Percentiles rank a stretch among this genome's conserved stretches.
These are phyloP conservation scores for Globisporangium acanthophoron DNA, from an alignment of 352 stramenopile genomes.

Conservation along the genomic window DNA sequence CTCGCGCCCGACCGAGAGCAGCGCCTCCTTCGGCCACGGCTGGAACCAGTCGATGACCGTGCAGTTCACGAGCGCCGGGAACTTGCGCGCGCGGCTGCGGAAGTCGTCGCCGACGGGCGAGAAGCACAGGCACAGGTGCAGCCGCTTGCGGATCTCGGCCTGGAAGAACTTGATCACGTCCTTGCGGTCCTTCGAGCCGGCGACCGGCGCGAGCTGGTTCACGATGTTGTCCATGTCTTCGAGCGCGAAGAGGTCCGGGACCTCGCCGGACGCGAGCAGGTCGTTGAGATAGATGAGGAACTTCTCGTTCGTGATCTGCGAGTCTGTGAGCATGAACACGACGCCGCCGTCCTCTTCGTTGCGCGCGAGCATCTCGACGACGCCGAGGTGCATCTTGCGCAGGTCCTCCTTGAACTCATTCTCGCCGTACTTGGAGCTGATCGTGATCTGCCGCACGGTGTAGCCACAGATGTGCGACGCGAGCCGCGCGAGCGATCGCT, in stretches of 20 bases:
- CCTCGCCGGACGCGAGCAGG: conserved; percentile 90
- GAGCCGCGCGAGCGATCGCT: conserved; percentile 91
- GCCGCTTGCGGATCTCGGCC: conserved; percentile 90
- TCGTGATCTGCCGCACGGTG: conserved; percentile 90
- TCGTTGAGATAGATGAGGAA: conserved; percentile 97
- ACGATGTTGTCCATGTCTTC: conserved; percentile 95
- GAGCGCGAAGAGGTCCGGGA: conserved; percentile 91
- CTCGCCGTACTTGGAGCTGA: conserved; percentile 92
- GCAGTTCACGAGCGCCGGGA: conserved; percentile 94
- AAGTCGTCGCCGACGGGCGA: conserved; percentile 95
- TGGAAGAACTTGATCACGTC: conserved; percentile 95
- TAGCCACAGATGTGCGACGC: conserved; percentile 93
- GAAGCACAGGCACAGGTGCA: conserved; percentile 95
- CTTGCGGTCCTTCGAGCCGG: conserved; percentile 83
- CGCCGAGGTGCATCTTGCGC: conserved; percentile 91
- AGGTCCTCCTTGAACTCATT: conserved; percentile 97
- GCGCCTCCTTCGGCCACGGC: conserved; percentile 90
- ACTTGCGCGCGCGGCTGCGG: conserved; percentile 90
- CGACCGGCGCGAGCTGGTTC: conserved; percentile 73
- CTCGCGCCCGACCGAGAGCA: conserved; percentile 88
- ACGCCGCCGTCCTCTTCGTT: conserved; percentile 84
- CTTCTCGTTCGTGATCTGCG: conserved; percentile 95
- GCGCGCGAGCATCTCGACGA: conserved; percentile 89
- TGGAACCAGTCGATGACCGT: conserved; percentile 96
- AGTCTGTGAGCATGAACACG: conserved; percentile 94